Evolutionary conservation across 805 yeast genomes (phyloP).

Genomic region (Yamadazyma kitorensis): DNA sequence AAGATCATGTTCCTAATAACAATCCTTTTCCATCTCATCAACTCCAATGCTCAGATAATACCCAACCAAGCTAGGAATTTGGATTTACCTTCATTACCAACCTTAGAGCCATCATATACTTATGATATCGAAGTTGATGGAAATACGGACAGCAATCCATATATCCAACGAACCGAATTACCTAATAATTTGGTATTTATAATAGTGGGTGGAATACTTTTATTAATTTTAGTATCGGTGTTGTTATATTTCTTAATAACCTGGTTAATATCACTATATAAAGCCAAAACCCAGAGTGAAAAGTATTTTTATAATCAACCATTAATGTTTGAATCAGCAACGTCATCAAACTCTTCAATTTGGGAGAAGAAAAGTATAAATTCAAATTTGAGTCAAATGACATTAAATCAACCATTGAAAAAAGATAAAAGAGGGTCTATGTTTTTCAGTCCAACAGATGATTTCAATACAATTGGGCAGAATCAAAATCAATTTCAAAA

Average conservation of each 20-base stretch:
- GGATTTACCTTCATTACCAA: constrained; percentile 12
- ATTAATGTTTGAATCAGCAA: constrained; percentile 1
- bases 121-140: constrained; percentile 11
- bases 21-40: too few species aligned
- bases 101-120: constrained; percentile 7
- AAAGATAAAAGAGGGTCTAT: constrained; percentile 38
- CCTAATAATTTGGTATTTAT: constrained; percentile 43
- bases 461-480: too few species aligned
- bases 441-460: constrained; percentile 50
- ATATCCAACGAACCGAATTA: constrained; percentile 19
- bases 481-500: too few species aligned
- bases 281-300: constrained; percentile 32
- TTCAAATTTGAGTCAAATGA: constrained; percentile 12
- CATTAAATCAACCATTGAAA: constrained; percentile 14
- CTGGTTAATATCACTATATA: constrained; percentile 20
- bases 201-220: constrained; percentile 36
- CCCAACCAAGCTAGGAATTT: too few species aligned
- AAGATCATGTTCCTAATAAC: too few species aligned
- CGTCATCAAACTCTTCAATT: constrained; percentile 17
- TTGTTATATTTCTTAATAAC: constrained; percentile 19
- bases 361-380: constrained; percentile 17
- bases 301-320: constrained; percentile 22
- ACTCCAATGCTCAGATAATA: too few species aligned
- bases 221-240: constrained; percentile 16
- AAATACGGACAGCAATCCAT: constrained; percentile 25